Evolutionary conservation across 164 flowering plant genomes (phyloP), one percentile per base, ranked within the genome.

Genomic region (Nymphaea thermarum): DNA sequence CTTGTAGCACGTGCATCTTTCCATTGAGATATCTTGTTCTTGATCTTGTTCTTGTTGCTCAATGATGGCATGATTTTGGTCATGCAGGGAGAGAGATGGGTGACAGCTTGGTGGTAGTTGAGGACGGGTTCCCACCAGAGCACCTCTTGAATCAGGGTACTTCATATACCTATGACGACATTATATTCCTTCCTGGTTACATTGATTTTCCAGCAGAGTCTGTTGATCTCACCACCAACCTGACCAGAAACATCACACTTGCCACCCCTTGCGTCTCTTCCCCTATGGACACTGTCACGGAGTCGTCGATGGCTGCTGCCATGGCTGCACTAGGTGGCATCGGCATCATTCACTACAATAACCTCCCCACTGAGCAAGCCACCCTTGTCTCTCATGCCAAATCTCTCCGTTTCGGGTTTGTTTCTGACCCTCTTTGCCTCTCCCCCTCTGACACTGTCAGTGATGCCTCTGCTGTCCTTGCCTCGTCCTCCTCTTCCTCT

Each of bases 201-300:
- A 93, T 93, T 66, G 96, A 89, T 63, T 93, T 93, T 80, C 85
- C 97, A 0, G 76, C 90, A 17, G 98, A 93, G 25, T 70, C 88
- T 4, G 97, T 93, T 65, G 65, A 77, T 7, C 84, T 93, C 60
- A 17, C 79, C 67, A 80, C 97, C 43, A 81, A 80, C 41, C 90
- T 91, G 72, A 80, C 84, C 47, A 83, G 86, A 63, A 86, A 83
- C 73, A 64, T 93, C 68, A 42, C 69, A 3, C 89, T 93, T 18
- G 78, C 93, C 2, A 77, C 78, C 57, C 98, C 98, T 0, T 83
- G 88, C 66, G 91, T 93, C 42, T 70, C 96, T 6, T 93, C 98
- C 16, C 98, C 98, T 0, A 91, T 91, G 97, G 98, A 93, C 80
- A 89, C 97, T 14, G 97, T 91, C 44, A 85, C 97, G 0, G 97